Base-by-base conservation (phyloP, 768 basidiomycete genomes). In the Tubosaeta brunneosetosa region DNA sequence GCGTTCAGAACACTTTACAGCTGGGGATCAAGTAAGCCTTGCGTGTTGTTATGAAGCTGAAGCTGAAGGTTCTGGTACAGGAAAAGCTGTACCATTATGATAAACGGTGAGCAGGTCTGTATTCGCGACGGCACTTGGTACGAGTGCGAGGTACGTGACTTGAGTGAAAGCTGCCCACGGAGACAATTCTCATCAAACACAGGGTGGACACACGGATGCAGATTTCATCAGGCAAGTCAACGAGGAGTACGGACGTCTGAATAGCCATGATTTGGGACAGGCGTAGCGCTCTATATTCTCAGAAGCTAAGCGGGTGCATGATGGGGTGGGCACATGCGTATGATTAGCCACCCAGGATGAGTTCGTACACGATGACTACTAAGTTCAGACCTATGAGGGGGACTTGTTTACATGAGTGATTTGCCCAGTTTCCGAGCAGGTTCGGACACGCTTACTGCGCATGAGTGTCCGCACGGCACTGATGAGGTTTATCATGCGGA, bases 391-490 rank as follows among this genome's bases (percentile, higher is more conserved):
- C 84, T 66, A 98, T 97, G 41, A 98, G 75, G 34, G 94, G 94
- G 78, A 98, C 94, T 98, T 62, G 58, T 56, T 44, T 17, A 34
- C 40, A 59, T 69, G 63, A 64, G 49, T 51, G 44, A 27, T 45
- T 19, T 55, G 53, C 19, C 41, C 53, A 53, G 40, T 46, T 51
- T 55, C 25, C 9, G 43, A 45, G 55, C 58, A 55, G 51, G 50
- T 33, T 48, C 43, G 34, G 61, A 59, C 52, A 59, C 33, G 84
- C 94, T 76, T 68, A 99, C 95, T 93, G 70, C 95, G 84, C 91
- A 98, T 91, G 62, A 99, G 78, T 43, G 95, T 98, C 72, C 95
- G 79, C 55, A 97, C 93, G 34, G 95, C 95, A 61, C 88, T 83
- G 57, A 97, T 97, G 62, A 99, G 82, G 74, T 91, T 90, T 67